Base-by-base conservation (phyloP, 75 land plant genomes). In the Cunninghamia lanceolata region DNA sequence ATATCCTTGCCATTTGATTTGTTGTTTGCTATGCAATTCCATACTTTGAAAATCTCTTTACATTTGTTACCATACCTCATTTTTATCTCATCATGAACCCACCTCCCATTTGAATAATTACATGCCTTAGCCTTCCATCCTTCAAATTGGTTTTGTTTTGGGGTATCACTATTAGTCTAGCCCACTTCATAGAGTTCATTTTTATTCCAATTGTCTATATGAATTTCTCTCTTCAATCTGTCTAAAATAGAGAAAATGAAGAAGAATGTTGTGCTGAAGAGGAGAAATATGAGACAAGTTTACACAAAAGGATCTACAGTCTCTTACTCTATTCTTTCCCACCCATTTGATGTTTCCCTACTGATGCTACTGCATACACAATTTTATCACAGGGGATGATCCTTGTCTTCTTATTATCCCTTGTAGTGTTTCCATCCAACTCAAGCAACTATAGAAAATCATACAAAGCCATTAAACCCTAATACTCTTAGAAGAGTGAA, bases 11-110 rank as follows among this genome's bases (percentile, higher is more conserved):
- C 94, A 70, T 95, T 95, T 36, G 91, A 82, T 74, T 95, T 96
- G 56, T 86, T 81, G 45, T 85, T 87, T 19, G 86, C 66, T 30
- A 93, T 84, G 88, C 96, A 96, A 63, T 96, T 96, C 98, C 98
- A 96, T 8, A 96, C 98, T 76, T 94, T 96, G 90, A 94, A 96
- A 28, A 96, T 96, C 89, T 96, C 98, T 87, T 91, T 90, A 86
- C 98, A 96, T 59, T 87, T 90, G 73, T 87, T 50, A 46, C 93
- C 93, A 82, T 96, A 96, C 21, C 90, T 46, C 10, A 82, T 85
- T 82, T 40, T 78, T 34, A 35, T 75, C 68, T 34, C n/a, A 88
- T 91, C 94, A 56, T 87, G 89, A 86, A 95, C 88, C 98, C 98
- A 96, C 78, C 59, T 68, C 45, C 98, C 98, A 32, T 88, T 82